These are phyloP conservation scores for Elaeagnus macrophylla DNA, from an alignment of 306 rosid species.

Conservation along the genomic window DNA sequence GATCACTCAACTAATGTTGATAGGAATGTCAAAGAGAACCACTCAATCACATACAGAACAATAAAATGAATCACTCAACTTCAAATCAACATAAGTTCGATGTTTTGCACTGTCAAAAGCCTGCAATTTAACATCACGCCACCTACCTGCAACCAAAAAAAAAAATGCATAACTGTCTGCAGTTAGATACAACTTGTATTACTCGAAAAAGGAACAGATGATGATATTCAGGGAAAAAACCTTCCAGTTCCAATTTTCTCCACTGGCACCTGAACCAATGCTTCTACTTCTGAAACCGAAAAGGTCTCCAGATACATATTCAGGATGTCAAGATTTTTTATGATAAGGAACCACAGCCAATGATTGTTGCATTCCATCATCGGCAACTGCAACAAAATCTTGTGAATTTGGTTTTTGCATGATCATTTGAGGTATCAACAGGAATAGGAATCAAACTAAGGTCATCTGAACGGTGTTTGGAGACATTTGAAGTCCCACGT, in stretches of 20 bases:
- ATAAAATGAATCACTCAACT: conserved; percentile 34
- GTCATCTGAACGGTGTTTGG: conserved; percentile 35
- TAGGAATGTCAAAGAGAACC: too few relatives aligned
- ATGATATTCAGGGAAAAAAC: conserved; percentile 20
- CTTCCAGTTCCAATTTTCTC: conserved; percentile 88
- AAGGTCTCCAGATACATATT: conserved; percentile 63
- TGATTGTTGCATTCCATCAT: conserved; percentile 45
- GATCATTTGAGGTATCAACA: conserved; percentile 31
- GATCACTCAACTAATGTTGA: too few relatives aligned
- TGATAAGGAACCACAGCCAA: conserved; percentile 51
- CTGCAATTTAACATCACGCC: conserved; percentile 63
- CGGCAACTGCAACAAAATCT: conserved; percentile 47
- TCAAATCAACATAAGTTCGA: conserved; percentile 89
- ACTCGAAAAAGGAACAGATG: not conserved
- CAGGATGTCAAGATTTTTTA: conserved; percentile 45
- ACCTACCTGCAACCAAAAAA: conserved; percentile 29
- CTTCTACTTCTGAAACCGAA: conserved; percentile 77
- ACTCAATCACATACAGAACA: too few relatives aligned
- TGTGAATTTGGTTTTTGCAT: conserved; percentile 40
- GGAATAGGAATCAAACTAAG: conserved; percentile 23
- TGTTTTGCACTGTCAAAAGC: conserved; percentile 85
- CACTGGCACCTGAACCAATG: conserved; percentile 69
- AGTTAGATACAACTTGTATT: not conserved
- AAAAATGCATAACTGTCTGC: not conserved
- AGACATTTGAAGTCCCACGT: conserved; percentile 34